Evolutionary conservation across 139 green algal species (phyloP), one percentile per base, ranked within the genome.

Genomic region (Pedinophyceae sp.): DNA sequence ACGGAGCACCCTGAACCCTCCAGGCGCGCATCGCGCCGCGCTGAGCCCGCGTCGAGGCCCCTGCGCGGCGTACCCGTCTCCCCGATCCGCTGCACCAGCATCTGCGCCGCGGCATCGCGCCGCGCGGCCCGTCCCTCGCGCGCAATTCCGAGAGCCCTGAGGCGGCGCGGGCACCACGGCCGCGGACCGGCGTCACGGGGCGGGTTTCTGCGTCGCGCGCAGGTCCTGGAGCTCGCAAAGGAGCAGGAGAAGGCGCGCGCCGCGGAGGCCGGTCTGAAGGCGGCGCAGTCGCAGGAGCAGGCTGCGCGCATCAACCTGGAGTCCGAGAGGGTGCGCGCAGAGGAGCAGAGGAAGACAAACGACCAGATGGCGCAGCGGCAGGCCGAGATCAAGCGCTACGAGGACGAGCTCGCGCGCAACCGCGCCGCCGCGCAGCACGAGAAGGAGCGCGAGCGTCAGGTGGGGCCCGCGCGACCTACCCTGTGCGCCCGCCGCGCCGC

Each of bases 241-340:
- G 64, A 85, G 54, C 88, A 99, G 66, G 92, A 99, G 66, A 18
- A 79, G 3, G 95, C 88, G 2, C 93, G 93, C 69, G 70, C 86
- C 61, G 30, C 69, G 23, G 89, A 98, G 61, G 47, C 55, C 6
- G 84, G 81, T 48, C 55, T 74, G 16, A 76, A 81, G 56, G 75
- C 92, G 60, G 79, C 82, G 1, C 67, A 90, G 59, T 72, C 76
- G 18, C 77, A 83, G 30, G 79, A 72, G 0, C 54, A 75, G 28
- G 75, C 81, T 2, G 65, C 55, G 0, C 52, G 50, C 3, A 34
- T 69, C 10, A 7, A 43, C 30, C 70, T 85, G 79, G 75, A 96
- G 66, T 67, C 71, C 19, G 92, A 98, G 65, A 61, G 70, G 30
- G 73, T 92, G 15, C 74, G 79, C 19, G 91, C 75, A 67, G 73